Conservation (phyloP, 2,329 filamentous ascomycete species). For the Colletotrichum noveboracense region DNA sequence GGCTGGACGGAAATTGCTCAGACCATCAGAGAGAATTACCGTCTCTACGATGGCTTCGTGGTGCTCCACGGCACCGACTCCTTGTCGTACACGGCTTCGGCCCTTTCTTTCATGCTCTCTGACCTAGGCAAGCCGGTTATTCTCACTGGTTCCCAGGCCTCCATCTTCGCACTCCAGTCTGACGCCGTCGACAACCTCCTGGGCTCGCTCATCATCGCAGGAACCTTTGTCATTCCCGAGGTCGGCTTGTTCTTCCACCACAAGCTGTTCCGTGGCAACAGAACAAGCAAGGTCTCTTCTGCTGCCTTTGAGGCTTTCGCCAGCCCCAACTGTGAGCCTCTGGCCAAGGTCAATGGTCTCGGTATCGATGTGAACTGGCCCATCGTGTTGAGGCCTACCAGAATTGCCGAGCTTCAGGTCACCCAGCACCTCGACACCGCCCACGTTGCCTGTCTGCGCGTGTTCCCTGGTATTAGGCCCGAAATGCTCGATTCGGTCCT, state of each 20-base stretch:
- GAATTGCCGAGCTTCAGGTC: slow-evolving; percentile 76
- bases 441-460: slow-evolving; percentile 87
- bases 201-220: slow-evolving; percentile 86
- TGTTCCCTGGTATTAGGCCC: slow-evolving; percentile 93
- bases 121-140: slow-evolving; percentile 92
- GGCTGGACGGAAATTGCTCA: slow-evolving; percentile 87
- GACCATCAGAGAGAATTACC: slow-evolving; percentile 84
- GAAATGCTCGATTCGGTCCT: slow-evolving; percentile 90
- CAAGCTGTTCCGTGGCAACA: slow-evolving; percentile 86
- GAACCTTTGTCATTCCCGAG: slow-evolving; percentile 91
- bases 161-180: slow-evolving; percentile 88
- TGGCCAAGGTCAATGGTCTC: slow-evolving; percentile 82
- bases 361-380: slow-evolving; percentile 84
- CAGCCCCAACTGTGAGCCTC: slow-evolving; percentile 82
- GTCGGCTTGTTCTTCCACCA: slow-evolving; percentile 95
- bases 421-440: slow-evolving; percentile 80
- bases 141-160: slow-evolving; percentile 81
- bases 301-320: slow-evolving; percentile 87
- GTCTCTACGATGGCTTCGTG: slow-evolving; percentile 88
- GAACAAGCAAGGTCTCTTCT: slow-evolving; percentile 86
- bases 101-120: slow-evolving; percentile 90
- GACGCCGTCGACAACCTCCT: slow-evolving; percentile 92
- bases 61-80: slow-evolving; percentile 92
- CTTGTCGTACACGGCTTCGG: slow-evolving; percentile 86
- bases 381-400: slow-evolving; percentile 75